Percentiles rank a stretch among this genome's conserved stretches.
phyloP scores from a whole-genome alignment of 2,329 filamentous ascomycete genomes.

The Emergomyces orientalis region DNA sequence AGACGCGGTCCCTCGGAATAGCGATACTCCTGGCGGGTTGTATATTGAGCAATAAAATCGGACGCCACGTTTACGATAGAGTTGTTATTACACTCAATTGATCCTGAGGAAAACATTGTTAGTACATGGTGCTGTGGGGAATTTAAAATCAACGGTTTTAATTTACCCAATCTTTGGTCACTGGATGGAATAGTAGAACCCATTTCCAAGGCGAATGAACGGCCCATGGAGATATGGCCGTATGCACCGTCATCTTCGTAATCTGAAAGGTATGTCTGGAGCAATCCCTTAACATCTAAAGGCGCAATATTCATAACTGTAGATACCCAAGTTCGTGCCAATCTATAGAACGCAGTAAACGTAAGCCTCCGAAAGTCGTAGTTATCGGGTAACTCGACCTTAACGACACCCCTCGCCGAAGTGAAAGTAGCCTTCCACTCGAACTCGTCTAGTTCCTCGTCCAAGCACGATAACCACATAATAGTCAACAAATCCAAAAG shows the following conservation, averaged over 20 bases:
- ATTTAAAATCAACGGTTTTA: slow-evolving; percentile 1
- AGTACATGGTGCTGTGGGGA: slow-evolving; percentile 6
- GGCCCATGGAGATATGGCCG: slow-evolving; percentile 81
- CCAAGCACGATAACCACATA: slow-evolving; percentile 91
- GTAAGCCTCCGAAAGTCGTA: slow-evolving; percentile 73
- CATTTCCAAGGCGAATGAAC: slow-evolving; percentile 90
- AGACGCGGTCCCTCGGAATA: slow-evolving; percentile 60
- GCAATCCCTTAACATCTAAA: slow-evolving; percentile 83
- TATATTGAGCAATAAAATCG: slow-evolving; percentile 95
- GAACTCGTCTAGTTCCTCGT: slow-evolving; percentile 90
- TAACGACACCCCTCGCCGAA: slow-evolving; percentile 67
- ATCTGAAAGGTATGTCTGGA: slow-evolving; percentile 93
- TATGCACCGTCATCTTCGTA: slow-evolving; percentile 86
- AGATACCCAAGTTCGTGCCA: slow-evolving; percentile 71
- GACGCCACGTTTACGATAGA: slow-evolving; percentile 82
- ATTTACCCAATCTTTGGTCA: slow-evolving; percentile 64
- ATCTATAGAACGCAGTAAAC: slow-evolving; percentile 64
- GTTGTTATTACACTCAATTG: slow-evolving; percentile 65
- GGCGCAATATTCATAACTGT: slow-evolving; percentile 75
- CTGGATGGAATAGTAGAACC: slow-evolving; percentile 76
- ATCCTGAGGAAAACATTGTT: slow-evolving; percentile 31
- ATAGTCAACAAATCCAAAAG: slow-evolving; percentile 83
- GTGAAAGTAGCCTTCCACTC: slow-evolving; percentile 73
- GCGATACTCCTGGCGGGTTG: slow-evolving; percentile 88
- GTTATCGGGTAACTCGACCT: slow-evolving; percentile 87